These are phyloP conservation scores for Prillingera fragicola DNA, from an alignment of 1,284 basidiomycete genomes.

Conservation along the genomic window DNA sequence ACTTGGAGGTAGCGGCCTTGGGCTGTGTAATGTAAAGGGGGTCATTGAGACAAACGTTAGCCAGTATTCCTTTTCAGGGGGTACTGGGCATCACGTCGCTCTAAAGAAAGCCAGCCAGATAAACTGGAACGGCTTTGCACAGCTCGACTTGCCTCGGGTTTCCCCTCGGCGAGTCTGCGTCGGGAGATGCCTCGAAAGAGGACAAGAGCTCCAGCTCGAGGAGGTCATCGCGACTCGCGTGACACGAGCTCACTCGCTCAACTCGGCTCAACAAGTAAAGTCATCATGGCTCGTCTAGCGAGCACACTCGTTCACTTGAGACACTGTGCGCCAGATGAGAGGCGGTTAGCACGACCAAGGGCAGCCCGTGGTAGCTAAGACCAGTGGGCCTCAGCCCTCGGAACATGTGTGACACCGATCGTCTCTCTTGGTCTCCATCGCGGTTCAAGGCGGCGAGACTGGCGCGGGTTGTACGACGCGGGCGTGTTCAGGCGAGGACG, in stretches of 20 bases:
- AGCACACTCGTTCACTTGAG: too few relatives aligned
- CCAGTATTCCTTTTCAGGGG: conserved; percentile 14
- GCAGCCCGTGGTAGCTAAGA: conserved; percentile 1
- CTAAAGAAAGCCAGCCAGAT: conserved; percentile 17
- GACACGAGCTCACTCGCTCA: conserved; percentile 1
- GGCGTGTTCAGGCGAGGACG: conserved; percentile 10
- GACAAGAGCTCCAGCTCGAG: neutral
- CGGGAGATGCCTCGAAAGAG: neutral
- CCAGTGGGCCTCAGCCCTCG: too few relatives aligned
- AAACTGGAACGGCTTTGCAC: conserved; percentile 6
- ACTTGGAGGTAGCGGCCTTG: conserved; percentile 43
- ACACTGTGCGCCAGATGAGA: neutral
- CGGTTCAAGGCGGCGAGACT: neutral
- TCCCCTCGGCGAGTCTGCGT: neutral
- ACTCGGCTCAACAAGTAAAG: too few relatives aligned
- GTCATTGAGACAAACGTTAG: conserved; percentile 48
- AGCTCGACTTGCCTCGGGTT: conserved; percentile 9
- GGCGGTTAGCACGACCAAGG: conserved; percentile 5
- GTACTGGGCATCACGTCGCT: conserved; percentile 34
- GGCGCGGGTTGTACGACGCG: conserved; percentile 2
- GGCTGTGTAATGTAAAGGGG: conserved; percentile 35
- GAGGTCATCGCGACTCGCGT: neutral
- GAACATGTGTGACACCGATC: too few relatives aligned
- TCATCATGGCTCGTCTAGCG: too few relatives aligned
- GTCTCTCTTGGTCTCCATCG: conserved; percentile 3